Base-by-base conservation (phyloP, 768 basidiomycete species). In the Mycena maculata region DNA sequence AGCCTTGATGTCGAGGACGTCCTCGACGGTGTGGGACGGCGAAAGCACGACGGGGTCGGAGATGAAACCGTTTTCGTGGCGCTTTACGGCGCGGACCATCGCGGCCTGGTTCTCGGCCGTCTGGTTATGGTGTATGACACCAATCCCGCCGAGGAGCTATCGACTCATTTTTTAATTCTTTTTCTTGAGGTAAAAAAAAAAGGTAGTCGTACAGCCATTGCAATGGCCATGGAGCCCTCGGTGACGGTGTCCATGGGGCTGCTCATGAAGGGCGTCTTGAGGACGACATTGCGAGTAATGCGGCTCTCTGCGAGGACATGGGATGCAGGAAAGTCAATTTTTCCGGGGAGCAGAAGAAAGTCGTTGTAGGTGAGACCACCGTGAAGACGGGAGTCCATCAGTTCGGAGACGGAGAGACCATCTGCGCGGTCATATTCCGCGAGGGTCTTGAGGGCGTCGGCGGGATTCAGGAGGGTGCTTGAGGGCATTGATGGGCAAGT, bases 201-300 rank as follows among this genome's bases (percentile, higher is more conserved):
- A 67, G 27, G n/a, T n/a, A n/a, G n/a, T n/a, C 92, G 82, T 78
- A 96, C 94, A 79, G 95, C 95, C 86, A 97, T 90, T 54, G 91
- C 83, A 76, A 97, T 95, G 31, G 94, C 95, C 94, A 96, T 97
- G 65, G 94, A 90, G 59, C 87, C 89, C 80, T 98, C 98, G 1
- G 98, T 99, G 72, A 99, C 98, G 48, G 98, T 99, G 83, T 99
- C 98, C 98, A 99, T 99, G 18, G 98, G 97, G 56, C 94, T 96
- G 78, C 95, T 97, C 84, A 98, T 84, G 82, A 99, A 97, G 0
- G 97, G 98, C 0, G 96, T 96, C 82, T 95, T 98, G 73, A 99
- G 85, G 45, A 84, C 81, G 73, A 98, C 93, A 72, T 98, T 98
- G 61, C 92, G 90, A 25, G 97, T 98, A 64, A 99, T 90, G 60